Base-by-base conservation (phyloP, 805 yeast genomes). In the Yarrowia sp. region DNA sequence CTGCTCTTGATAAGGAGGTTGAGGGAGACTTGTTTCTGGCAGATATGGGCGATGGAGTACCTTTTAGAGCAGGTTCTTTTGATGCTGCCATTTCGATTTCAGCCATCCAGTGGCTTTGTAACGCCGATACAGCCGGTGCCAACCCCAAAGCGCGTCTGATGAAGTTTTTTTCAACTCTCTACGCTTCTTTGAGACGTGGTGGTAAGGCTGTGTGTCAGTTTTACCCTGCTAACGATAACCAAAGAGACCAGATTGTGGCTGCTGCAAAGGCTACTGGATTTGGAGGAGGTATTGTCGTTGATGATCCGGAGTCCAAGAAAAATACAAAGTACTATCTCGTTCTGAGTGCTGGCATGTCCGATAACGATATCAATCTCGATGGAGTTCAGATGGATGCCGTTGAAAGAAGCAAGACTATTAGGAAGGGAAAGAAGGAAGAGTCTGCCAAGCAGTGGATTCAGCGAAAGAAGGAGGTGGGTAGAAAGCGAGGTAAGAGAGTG, bases 201-300 rank as follows among this genome's bases (percentile, higher is more conserved):
- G 99, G 99, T 7, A 95, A 95, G 76, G 96, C 93, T 69, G 97
- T 90, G 32, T 97, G 97, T 18, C 99, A 95, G 76, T 95, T 93
- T 74, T 95, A 95, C 76, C 99, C 99, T 10, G 85, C 86, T 74
- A 89, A 92, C 76, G 97, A 95, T 69, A 83, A 81, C 36, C 98
- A 95, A 75, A 86, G 87, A 9, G 88, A 90, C 66, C 82, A 84
- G 55, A 90, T 95, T 35, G 78, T 90, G 64, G 81, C 82, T 43
- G 89, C 96, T 28, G 98, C 99, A 9, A 93, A 92, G 75, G 86
- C 89, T 6, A 88, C 98, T 0, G 99, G 99, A 1, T 95, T 95
- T 75, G 93, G 91, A 65, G 98, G 99, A 73, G 99, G 99, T 68
- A 80, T 93, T 69, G 92, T 95, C 28, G 83, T 93, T 42, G 99